Conservation (phyloP, 1,284 basidiomycete genomes). For the Schizopora paradoxa region DNA sequence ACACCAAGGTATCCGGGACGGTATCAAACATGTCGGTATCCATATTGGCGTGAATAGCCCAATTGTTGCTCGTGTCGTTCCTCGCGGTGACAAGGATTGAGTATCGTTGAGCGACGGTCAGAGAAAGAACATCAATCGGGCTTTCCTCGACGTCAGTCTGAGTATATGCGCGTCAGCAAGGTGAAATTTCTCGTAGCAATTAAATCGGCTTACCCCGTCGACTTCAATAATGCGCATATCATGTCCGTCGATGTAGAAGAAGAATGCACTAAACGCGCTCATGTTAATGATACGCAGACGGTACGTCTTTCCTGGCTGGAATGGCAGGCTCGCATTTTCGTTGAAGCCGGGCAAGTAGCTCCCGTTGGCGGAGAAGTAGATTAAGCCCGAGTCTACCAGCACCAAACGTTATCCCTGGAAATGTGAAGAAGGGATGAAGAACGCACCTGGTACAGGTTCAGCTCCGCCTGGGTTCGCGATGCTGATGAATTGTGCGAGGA, state of each 20-base stretch:
- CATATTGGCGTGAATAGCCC: constrained; percentile 88
- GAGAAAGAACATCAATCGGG: constrained; percentile 60
- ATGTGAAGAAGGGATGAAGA: neutral
- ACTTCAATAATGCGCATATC: constrained; percentile 86
- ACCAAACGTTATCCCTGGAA: neutral
- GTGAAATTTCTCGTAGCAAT: neutral
- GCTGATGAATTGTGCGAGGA: constrained; percentile 71
- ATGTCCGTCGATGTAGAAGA: constrained; percentile 89
- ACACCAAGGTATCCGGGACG: constrained; percentile 63
- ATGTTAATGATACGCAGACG: constrained; percentile 79
- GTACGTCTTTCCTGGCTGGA: constrained; percentile 78
- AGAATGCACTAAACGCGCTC: constrained; percentile 67
- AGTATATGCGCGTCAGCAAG: neutral
- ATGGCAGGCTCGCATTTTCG: constrained; percentile 81
- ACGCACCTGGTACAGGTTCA: constrained; percentile 77
- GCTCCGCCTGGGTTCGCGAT: constrained; percentile 76
- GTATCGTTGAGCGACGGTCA: constrained; percentile 91
- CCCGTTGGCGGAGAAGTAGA: constrained; percentile 80
- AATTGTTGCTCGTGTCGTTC: constrained; percentile 81
- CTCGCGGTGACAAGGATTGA: constrained; percentile 87
- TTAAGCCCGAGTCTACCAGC: constrained; percentile 65
- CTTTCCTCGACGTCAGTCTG: constrained; percentile 75
- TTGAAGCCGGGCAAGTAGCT: constrained; percentile 77
- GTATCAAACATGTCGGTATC: constrained; percentile 83
- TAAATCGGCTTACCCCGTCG: constrained; percentile 61